Conservation (phyloP, 805 yeast species). For the Starmerella cellae region DNA sequence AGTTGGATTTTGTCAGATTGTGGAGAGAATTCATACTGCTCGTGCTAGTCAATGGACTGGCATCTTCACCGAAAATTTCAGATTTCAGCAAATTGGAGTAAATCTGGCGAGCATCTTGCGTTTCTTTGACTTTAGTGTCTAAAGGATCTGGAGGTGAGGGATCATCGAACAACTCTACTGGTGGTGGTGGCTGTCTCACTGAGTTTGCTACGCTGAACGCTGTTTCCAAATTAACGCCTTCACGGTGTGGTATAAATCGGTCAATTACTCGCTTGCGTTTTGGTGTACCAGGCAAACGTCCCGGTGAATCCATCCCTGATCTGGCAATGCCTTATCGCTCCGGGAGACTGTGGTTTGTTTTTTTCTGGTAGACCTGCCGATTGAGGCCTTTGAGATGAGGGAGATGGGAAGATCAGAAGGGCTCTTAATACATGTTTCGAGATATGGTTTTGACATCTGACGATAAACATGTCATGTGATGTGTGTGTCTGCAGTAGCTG, state of each 20-base stretch:
- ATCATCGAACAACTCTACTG: background rate
- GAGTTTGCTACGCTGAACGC: slow-evolving; percentile 46
- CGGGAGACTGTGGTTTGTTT: no score
- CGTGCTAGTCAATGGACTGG: background rate
- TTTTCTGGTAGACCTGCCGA: no score
- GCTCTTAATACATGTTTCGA: no score
- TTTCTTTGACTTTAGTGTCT: slow-evolving; percentile 41
- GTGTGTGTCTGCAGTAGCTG: no score
- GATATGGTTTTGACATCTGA: no score
- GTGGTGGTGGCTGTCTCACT: slow-evolving; percentile 29
- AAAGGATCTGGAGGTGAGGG: slow-evolving; percentile 4
- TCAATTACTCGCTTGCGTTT: slow-evolving; percentile 32
- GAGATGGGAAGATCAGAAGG: no score
- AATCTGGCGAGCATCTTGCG: slow-evolving; percentile 51
- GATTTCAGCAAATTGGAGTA: slow-evolving; percentile 76
- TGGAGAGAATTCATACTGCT: background rate
- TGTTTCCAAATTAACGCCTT: slow-evolving; percentile 77
- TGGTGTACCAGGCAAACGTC: background rate
- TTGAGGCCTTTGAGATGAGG: no score
- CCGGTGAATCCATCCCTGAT: background rate
- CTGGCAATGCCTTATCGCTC: no score
- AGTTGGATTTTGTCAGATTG: background rate
- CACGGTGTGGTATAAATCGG: slow-evolving; percentile 74
- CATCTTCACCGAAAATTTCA: slow-evolving; percentile 60
- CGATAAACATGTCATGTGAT: no score